phyloP scores from a whole-genome alignment of 129 eudicot genomes.

The Chrysanthemum seticuspe region DNA sequence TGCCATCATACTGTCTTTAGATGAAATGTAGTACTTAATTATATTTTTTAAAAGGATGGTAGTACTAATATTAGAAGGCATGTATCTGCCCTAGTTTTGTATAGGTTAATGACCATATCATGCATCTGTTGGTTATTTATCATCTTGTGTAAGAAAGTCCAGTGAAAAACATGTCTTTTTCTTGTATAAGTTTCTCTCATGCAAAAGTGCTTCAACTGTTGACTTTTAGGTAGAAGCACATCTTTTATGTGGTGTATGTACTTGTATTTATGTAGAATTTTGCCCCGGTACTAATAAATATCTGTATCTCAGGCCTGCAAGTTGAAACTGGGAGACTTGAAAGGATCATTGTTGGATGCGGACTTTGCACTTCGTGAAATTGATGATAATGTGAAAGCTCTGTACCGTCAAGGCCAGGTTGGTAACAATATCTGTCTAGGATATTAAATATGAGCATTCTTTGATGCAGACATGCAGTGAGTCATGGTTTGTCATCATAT shows the following conservation, averaged over 20 bases:
- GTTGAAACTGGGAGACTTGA: conserved; percentile 76
- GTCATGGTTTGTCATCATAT: neutral
- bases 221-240: conserved; percentile 1
- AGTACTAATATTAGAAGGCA: neutral
- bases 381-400: conserved; percentile 84
- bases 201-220: conserved; percentile 1
- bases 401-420: conserved; percentile 97
- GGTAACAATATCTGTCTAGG: conserved; percentile 10
- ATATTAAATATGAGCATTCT: neutral
- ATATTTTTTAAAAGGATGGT: neutral
- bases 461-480: neutral
- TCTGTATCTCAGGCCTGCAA: conserved; percentile 65
- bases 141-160: neutral
- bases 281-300: neutral
- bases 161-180: neutral
- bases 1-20: neutral
- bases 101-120: conserved; percentile 2
- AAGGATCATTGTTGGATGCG: conserved; percentile 86
- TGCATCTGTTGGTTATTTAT: neutral
- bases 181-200: neutral
- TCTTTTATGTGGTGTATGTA: neutral
- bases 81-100: conserved; percentile 1
- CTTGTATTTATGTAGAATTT: neutral
- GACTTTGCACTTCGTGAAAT: conserved; percentile 92
- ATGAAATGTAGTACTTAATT: neutral